Conservation (phyloP, 1,139 yeast genomes). For the Geotrichum klebahnii region DNA sequence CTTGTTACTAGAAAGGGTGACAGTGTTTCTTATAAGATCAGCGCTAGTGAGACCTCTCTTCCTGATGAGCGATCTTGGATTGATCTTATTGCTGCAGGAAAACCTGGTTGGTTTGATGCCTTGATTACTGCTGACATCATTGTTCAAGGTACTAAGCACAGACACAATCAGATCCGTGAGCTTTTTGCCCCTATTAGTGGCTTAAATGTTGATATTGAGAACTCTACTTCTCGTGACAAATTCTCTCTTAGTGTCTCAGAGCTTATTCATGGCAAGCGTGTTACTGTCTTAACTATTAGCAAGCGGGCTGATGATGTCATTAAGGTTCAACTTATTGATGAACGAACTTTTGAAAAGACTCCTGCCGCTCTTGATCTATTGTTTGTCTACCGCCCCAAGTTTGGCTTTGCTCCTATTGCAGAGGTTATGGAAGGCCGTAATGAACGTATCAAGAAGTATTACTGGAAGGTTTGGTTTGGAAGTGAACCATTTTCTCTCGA, state of each 20-base stretch:
- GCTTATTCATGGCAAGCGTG: slow-evolving; percentile 64
- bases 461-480: slow-evolving; percentile 98
- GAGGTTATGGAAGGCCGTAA: slow-evolving; percentile 91
- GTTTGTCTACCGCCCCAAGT: slow-evolving; percentile 73
- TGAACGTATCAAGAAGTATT: slow-evolving; percentile 86
- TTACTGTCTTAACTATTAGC: slow-evolving; percentile 64
- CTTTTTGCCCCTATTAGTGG: slow-evolving; percentile 72
- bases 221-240: slow-evolving; percentile 50
- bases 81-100: slow-evolving; percentile 70
- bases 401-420: slow-evolving; percentile 91
- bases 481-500: slow-evolving; percentile 51
- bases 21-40: slow-evolving; percentile 48
- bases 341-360: slow-evolving; percentile 73
- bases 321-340: slow-evolving; percentile 74
- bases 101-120: slow-evolving; percentile 88
- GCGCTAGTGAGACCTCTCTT: slow-evolving; percentile 37
- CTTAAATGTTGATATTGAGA: slow-evolving; percentile 59
- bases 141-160: slow-evolving; percentile 80
- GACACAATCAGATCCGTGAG: slow-evolving; percentile 70
- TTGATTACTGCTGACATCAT: slow-evolving; percentile 72
- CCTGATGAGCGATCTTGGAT: slow-evolving; percentile 60
- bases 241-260: slow-evolving; percentile 65
- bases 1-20: slow-evolving; percentile 40
- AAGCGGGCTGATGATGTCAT: slow-evolving; percentile 49
- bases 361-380: slow-evolving; percentile 74